A percentile compares a stretch with the other conserved stretches of the same genome.
phyloP scores from a whole-genome alignment of 768 basidiomycete genomes.

The Xerocomellus amylosporus region DNA sequence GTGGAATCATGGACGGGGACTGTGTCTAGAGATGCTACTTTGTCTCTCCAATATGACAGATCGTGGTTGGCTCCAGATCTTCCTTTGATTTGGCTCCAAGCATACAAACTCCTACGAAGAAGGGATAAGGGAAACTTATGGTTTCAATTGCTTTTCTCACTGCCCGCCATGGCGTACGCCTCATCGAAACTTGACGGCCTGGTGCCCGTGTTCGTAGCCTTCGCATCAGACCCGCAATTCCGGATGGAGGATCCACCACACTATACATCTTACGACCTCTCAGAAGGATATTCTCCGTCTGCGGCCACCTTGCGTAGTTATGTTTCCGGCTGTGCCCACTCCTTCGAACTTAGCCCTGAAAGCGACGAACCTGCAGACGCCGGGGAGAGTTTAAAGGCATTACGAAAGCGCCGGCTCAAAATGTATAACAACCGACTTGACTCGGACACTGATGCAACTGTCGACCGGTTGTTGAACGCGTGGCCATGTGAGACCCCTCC shows the following conservation, averaged over 20 bases:
- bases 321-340: background rate
- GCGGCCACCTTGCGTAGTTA: background rate
- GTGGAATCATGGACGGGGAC: constrained; percentile 4
- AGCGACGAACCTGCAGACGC: constrained; percentile 2
- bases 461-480: background rate
- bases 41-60: constrained; percentile 25
- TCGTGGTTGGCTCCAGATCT: constrained; percentile 29
- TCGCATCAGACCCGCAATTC: constrained; percentile 15
- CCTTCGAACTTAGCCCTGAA: constrained; percentile 19
- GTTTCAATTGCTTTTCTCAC: constrained; percentile 29
- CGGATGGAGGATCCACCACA: constrained; percentile 13
- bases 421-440: constrained; percentile 3
- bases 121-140: constrained; percentile 6
- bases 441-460: constrained; percentile 2
- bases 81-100: constrained; percentile 24
- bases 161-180: constrained; percentile 33
- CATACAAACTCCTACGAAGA: constrained; percentile 28
- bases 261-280: constrained; percentile 11
- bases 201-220: constrained; percentile 32
- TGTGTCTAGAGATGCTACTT: background rate
- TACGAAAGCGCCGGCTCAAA: background rate
- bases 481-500: constrained; percentile 24
- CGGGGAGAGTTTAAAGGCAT: too few relatives aligned
- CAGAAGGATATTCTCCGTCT: constrained; percentile 8
- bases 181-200: constrained; percentile 12